Percentiles rank a stretch among this genome's conserved stretches.
These are phyloP conservation scores for Annona squamosa DNA, from an alignment of 164 flowering plant species.

Conservation along the genomic window DNA sequence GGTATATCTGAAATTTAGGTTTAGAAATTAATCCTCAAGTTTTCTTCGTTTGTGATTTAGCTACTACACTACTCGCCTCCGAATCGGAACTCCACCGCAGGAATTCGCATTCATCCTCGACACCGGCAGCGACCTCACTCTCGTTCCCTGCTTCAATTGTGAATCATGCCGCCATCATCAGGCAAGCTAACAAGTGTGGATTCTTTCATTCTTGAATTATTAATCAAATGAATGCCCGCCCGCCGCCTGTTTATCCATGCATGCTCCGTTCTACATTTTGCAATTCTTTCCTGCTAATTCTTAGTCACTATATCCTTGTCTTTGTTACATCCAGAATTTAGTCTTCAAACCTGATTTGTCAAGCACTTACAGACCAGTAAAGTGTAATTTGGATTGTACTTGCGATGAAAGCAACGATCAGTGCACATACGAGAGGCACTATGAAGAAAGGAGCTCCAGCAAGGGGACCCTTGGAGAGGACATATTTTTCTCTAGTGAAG, in stretches of 20 bases:
- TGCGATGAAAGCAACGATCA: constrained; percentile 60
- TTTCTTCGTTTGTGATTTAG: constrained; percentile 21
- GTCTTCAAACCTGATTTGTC: constrained; percentile 83
- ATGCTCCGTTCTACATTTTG: no score
- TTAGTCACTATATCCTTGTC: not conserved
- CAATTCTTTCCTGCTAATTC: no score
- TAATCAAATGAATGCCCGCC: no score
- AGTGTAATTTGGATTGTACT: constrained; percentile 70
- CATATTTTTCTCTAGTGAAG: constrained; percentile 72
- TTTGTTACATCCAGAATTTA: constrained; percentile 55
- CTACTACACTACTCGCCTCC: constrained; percentile 80
- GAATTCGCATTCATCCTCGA: constrained; percentile 88
- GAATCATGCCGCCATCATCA: constrained; percentile 88
- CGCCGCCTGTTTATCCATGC: no score
- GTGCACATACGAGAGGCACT: constrained; percentile 83
- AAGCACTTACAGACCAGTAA: constrained; percentile 72
- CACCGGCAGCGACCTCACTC: constrained; percentile 93
- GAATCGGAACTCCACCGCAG: constrained; percentile 97
- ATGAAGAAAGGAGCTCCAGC: constrained; percentile 96
- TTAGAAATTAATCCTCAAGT: no score
- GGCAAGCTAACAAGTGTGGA: constrained; percentile 26
- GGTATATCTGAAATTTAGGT: no score
- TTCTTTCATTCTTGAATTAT: no score
- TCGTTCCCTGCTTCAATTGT: constrained; percentile 88
- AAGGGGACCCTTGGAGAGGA: constrained; percentile 95